Base-by-base conservation (phyloP, 768 basidiomycete species). In the Lactifluus pinguis region DNA sequence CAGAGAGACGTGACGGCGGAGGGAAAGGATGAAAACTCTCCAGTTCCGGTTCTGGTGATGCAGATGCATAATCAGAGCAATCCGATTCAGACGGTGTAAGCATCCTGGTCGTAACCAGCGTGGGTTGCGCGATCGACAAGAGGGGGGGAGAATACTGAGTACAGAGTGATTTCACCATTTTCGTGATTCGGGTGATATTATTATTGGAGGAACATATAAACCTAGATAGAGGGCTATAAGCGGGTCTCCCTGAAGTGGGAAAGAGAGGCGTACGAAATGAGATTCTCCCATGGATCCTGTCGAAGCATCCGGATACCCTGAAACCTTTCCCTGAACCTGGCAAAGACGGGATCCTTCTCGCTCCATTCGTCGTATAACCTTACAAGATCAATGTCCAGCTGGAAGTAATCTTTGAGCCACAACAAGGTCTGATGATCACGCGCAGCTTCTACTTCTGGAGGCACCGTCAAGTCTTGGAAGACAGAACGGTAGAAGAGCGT, bases 151-250 rank as follows among this genome's bases (percentile, higher is more conserved):
- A 93, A 69, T 85, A 97, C 25, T 87, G 78, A 17, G 73, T 79
- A 71, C 90, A 92, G 14, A 98, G 81, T 19, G 82, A 79, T 62
- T 91, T 87, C 32, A 98, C 85, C 88, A 98, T 94, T 59, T 88
- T 89, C 15, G 92, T 89, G 67, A 99, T 99, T 6, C 97, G 89
- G 6, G 83, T 74, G 53, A 99, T 98, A 67, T 98, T 94, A 72
- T 98, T 98, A 69, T 98, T 98, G 2, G 92, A 91, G 2, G 94
- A 97, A 70, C 95, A 98, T 65, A 99, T 97, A 75, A 98, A 99
- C 9, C 95, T 95, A 55, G 6, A 48, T 0, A 29, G 7, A 34
- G 8, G 44, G 15, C 56, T 44, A 39, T 44, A 30, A 49, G 48
- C 34, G 44, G 56, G 47, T 45, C 19, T 14, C 19, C 21, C 1